A percentile compares a stretch with the other conserved stretches of the same genome.
phyloP scores from a whole-genome alignment of 768 basidiomycete genomes.

The Lactarius trivialis region DNA sequence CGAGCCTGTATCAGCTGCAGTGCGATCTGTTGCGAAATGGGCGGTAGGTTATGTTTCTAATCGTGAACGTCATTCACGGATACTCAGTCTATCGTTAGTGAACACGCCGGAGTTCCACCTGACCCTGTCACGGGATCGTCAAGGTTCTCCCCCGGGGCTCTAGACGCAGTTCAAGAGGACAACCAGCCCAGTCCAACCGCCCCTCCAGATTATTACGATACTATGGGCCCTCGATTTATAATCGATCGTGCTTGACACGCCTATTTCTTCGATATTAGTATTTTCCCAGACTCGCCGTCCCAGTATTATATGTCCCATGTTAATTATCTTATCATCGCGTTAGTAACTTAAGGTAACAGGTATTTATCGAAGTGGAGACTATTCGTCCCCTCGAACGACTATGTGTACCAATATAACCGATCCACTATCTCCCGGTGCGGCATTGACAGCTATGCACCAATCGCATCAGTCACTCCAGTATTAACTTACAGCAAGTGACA shows the following conservation, averaged over 20 bases:
- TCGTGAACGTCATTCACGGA: too few species aligned
- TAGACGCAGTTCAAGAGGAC: not conserved
- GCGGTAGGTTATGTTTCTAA: not conserved
- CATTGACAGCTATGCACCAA: too few species aligned
- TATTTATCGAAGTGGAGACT: not conserved
- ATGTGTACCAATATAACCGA: too few species aligned
- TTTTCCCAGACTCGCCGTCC: not conserved
- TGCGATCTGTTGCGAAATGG: not conserved
- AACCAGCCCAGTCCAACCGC: not conserved
- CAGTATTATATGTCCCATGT: not conserved
- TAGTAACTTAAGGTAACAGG: not conserved
- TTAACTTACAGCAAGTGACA: too few species aligned
- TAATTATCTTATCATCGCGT: not conserved
- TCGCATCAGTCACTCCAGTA: too few species aligned
- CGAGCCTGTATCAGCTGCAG: slow-evolving; percentile 1
- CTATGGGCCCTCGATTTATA: not conserved
- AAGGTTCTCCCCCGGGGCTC: not conserved
- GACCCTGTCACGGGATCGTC: not conserved
- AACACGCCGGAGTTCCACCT: not conserved
- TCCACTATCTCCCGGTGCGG: too few species aligned
- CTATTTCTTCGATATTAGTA: not conserved
- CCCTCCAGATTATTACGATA: not conserved
- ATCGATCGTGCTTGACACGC: not conserved
- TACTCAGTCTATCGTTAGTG: not conserved
- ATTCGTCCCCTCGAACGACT: not conserved